Percentiles rank a stretch among this genome's conserved stretches.
Conservation (phyloP, 176 grass and related monocot species). For the Carex parvula region DNA sequence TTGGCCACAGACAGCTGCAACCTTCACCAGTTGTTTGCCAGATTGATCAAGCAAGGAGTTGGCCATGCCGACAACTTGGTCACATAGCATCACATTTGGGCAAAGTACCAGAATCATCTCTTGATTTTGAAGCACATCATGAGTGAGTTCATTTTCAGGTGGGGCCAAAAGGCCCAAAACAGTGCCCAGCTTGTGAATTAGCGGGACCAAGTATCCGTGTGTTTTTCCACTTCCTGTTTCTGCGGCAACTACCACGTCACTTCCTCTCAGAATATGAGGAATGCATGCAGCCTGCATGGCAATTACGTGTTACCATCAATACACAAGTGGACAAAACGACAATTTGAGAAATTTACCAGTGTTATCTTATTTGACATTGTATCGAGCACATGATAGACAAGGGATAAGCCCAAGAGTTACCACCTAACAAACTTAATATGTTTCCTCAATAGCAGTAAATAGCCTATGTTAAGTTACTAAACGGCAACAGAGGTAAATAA, state of each 20-base stretch:
- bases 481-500: neutral
- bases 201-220: constrained; percentile 82
- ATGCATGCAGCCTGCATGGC: constrained; percentile 69
- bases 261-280: constrained; percentile 59
- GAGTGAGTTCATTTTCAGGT: constrained; percentile 23
- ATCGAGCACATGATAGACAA: neutral
- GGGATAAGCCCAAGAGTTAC: neutral
- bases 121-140: constrained; percentile 3
- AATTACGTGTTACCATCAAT: neutral
- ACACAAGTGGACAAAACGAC: neutral
- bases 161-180: constrained; percentile 38
- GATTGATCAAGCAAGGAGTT: constrained; percentile 63
- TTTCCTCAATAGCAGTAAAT: neutral
- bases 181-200: constrained; percentile 67
- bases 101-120: constrained; percentile 57
- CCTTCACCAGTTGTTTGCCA: constrained; percentile 56
- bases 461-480: neutral
- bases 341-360: neutral
- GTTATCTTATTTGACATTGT: neutral
- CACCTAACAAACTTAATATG: neutral
- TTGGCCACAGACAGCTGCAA: constrained; percentile 76
- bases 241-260: constrained; percentile 78
- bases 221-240: constrained; percentile 98
- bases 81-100: constrained; percentile 94
- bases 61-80: constrained; percentile 84